These are phyloP conservation scores for Chlamydomonas incerta DNA, from an alignment of 139 green algal genomes.

Conservation along the genomic window DNA sequence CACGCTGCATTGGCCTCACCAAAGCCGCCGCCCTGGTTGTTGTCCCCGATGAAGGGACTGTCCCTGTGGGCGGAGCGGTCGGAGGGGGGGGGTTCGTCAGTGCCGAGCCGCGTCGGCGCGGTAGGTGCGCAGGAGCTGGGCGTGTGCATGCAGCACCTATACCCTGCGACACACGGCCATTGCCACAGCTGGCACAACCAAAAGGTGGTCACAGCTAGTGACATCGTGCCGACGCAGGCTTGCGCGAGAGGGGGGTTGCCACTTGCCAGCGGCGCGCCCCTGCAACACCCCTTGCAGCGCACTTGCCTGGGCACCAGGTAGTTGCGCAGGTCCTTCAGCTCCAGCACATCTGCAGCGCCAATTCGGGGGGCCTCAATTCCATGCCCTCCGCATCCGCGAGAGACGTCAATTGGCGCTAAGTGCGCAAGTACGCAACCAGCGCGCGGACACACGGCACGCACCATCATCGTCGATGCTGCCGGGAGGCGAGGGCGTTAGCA, in stretches of 20 bases:
- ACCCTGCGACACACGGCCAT: too few relatives aligned
- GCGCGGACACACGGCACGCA: background rate
- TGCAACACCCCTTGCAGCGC: background rate
- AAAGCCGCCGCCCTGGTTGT: slow-evolving; percentile 90
- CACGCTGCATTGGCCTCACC: slow-evolving; percentile 56
- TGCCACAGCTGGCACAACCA: too few relatives aligned
- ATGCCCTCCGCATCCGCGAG: too few relatives aligned
- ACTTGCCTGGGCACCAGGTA: slow-evolving; percentile 45
- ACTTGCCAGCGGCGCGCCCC: background rate
- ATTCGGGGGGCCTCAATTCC: background rate
- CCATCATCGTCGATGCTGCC: background rate
- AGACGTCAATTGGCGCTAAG: background rate
- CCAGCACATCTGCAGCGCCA: slow-evolving; percentile 22
- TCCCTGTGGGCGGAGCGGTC: slow-evolving; percentile 52
- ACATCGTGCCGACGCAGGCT: too few relatives aligned
- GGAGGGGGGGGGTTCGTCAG: background rate
- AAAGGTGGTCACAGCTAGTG: too few relatives aligned
- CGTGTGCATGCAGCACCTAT: background rate
- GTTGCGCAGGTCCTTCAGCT: slow-evolving; percentile 37
- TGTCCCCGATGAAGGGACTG: slow-evolving; percentile 75
- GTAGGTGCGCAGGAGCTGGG: background rate
- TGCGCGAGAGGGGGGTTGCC: background rate
- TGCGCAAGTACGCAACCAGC: background rate
- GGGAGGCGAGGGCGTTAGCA: background rate
- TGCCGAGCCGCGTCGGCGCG: background rate